Evolutionary conservation across 768 basidiomycete genomes (phyloP), one percentile per base, ranked within the genome.

Genomic region (Naganishia randhawae): DNA sequence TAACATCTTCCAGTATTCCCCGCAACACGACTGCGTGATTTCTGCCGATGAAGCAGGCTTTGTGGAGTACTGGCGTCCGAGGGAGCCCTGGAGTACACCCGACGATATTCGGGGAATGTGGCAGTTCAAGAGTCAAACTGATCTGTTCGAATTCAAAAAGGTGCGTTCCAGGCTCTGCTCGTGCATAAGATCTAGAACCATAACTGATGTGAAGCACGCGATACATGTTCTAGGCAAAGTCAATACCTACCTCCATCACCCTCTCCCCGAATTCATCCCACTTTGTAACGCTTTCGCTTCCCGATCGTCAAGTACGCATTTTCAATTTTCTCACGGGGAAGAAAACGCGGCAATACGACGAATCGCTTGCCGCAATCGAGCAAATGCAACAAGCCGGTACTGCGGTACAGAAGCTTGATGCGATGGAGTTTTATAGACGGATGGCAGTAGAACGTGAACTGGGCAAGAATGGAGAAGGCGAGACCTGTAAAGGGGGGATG

Each of bases 381-480:
- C 94, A 97, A 79, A 97, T 99, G 93, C 96, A 99, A 78, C 96
- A 98, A 78, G 94, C 93, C 1, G 95, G 93, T 0, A 96, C 96
- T 4, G 89, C 91, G 0, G 85, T 91, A 22, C 91, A 89, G 80
- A 89, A 86, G 73, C 87, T 98, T 19, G 96, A 99, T 64, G 93
- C 97, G 80, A 99, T 99, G 96, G 96, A 99, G 79, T 97, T 99
- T 75, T 93, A 95, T n/a, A 84, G 95, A 66, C 85, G 95, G n/a
- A 82, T 98, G 70, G 95, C 95, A 3, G 83, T 88, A 33, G 96
- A 99, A 79, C 84, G 90, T 70, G 96, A 98, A 75, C 80, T 99
- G 50, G 76, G 76, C 45, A 14, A 27, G 19, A 57, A 70, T 11
- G 66, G 63, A 81, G 89, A 65, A 82, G 63, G 82, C 85, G 69